Evolutionary conservation across 805 yeast species (phyloP).

Genomic region (Candida saitoana): DNA sequence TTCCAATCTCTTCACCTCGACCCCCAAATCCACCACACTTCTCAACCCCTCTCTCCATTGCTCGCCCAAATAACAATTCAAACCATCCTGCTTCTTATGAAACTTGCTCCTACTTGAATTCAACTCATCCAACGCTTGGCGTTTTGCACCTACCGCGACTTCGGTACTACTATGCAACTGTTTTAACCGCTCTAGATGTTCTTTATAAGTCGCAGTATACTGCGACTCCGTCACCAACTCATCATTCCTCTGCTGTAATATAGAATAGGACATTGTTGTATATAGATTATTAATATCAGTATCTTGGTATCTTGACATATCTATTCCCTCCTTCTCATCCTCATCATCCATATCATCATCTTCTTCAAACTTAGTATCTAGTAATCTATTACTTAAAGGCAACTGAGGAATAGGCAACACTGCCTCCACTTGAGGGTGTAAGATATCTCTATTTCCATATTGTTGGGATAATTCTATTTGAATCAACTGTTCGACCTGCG

Average conservation of each 20-base stretch:
- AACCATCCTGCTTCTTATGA: conserved; percentile 41
- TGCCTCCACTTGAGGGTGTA: conserved; percentile 21
- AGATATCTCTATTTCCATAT: conserved; percentile 5
- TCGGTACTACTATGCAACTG: conserved; percentile 18
- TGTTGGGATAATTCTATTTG: conserved; percentile 18
- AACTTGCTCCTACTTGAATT: conserved; percentile 38
- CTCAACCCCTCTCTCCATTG: conserved; percentile 51
- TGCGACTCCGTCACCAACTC: conserved; percentile 28
- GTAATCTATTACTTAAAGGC: conserved; percentile 1
- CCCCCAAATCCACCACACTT: conserved; percentile 31
- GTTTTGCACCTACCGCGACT: conserved; percentile 30
- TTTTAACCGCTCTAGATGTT: conserved; percentile 22
- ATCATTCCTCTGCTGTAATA: conserved; percentile 39
- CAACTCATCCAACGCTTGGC: conserved; percentile 40
- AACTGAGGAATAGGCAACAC: conserved; percentile 13
- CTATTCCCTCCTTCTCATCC: conserved; percentile 27
- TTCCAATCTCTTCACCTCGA: conserved; percentile 22
- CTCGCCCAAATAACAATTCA: conserved; percentile 40
- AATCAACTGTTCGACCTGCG: conserved; percentile 32
- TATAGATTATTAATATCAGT: conserved; percentile 22
- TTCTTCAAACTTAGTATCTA: conserved; percentile 15
- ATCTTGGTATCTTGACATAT: conserved; percentile 25
- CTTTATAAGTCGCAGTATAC: conserved; percentile 35
- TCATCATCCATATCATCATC: conserved; percentile 17
- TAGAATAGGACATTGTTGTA: conserved; percentile 38